Evolutionary conservation across 257 asterid genomes (phyloP), one percentile per base, ranked within the genome.

Genomic region (Catharanthus roseus): DNA sequence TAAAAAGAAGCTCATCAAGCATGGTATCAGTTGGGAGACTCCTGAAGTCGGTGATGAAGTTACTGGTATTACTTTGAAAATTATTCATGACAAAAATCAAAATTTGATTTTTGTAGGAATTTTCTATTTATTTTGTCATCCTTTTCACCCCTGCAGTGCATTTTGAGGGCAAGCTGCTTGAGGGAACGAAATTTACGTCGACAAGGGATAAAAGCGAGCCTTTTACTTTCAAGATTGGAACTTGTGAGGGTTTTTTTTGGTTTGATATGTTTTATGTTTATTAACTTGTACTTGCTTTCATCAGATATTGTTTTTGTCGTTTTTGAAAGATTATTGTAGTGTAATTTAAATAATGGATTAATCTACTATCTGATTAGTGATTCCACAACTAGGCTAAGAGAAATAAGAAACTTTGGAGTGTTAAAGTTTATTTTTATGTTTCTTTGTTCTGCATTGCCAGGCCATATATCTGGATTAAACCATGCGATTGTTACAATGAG

Each of bases 401-500:
- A 57, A 57, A 10, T 21, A 26, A 26, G 38, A 26, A 57, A 12
- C 10, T 26, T 6, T 26, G n/a, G n/a, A n/a, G n/a, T n/a, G n/a
- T n/a, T n/a, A n/a, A n/a, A 16, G 39, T n/a, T 24, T 24, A 10
- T 34, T 45, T 63, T 26, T 21, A 62, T 29, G 1, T 49, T 41
- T 12, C 39, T 39, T 57, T 58, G 61, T 24, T 68, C 75, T 80
- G 67, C 8, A 73, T 19, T 65, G 75, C 60, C 75, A 86, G 96
- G 85, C 63, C 74, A 74, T 61, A 42, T 84, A 49, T 47, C 69
- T 60, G 93, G 91, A 70, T 63, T 87, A 74, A 75, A 84, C 72
- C 79, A 70, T 56, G 96, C 91, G 69, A 81, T 89, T 71, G 70
- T 78, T 50, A 87, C 96, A 31, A 89, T 89, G 96, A 87, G 73